Conservation (phyloP, 2,329 filamentous ascomycete species). For the Zelopaecilomyces penicillatus region DNA sequence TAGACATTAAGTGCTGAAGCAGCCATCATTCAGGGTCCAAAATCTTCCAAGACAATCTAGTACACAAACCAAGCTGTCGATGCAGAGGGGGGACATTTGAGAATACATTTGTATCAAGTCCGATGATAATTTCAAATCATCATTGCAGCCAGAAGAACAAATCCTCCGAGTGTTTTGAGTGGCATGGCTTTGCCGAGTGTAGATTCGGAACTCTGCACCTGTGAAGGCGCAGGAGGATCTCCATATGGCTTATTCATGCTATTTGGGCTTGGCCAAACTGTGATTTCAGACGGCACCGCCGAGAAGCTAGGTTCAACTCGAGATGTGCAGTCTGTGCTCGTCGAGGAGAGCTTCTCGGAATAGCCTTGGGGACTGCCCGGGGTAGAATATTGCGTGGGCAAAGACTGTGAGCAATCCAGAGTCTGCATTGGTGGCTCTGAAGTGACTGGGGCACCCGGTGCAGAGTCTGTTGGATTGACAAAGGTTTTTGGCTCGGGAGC, state of each 20-base stretch:
- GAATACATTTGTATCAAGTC: not conserved
- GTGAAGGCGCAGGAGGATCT: conserved; percentile 17
- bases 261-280: conserved; percentile 16
- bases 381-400: conserved; percentile 2
- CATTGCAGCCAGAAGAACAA: conserved; percentile 19
- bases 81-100: not conserved
- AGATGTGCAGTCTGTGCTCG: conserved; percentile 8
- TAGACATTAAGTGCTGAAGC: conserved; percentile 1
- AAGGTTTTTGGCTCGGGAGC: conserved; percentile 11
- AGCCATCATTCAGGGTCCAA: conserved; percentile 15
- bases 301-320: conserved; percentile 6
- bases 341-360: not conserved
- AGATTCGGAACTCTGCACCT: conserved; percentile 20
- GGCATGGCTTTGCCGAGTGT: conserved; percentile 13
- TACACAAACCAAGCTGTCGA: conserved; percentile 3
- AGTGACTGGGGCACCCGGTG: conserved; percentile 1
- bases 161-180: conserved; percentile 15
- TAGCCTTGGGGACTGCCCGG: not conserved
- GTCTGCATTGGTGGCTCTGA: conserved; percentile 3
- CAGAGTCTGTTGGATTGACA: conserved; percentile 5
- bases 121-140: conserved; percentile 12
- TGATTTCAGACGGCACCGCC: conserved; percentile 13
- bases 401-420: not conserved
- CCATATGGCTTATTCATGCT: conserved; percentile 11
- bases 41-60: conserved; percentile 12